Conservation (phyloP, 1,284 basidiomycete genomes). For the Malassezia cuniculi region DNA sequence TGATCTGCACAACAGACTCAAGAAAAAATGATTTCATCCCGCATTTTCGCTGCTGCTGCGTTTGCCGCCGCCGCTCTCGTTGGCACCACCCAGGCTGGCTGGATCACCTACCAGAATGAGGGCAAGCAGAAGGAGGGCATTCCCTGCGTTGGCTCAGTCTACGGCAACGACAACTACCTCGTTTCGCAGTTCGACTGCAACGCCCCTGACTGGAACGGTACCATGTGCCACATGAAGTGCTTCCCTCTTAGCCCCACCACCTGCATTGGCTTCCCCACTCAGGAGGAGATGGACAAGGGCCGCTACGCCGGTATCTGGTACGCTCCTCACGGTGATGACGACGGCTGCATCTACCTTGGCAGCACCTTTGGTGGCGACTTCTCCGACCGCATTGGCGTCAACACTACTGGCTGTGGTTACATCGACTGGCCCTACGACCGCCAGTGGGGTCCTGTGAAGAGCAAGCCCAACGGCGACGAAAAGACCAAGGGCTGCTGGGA, state of each 20-base stretch:
- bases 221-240: slow-evolving; percentile 11
- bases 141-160: slow-evolving; percentile 8
- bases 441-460: slow-evolving; percentile 7
- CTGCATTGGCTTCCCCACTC: slow-evolving; percentile 3
- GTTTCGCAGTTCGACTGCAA: slow-evolving; percentile 12
- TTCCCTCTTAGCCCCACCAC: slow-evolving; percentile 11
- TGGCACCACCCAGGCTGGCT: slow-evolving; percentile 1
- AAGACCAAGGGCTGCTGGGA: slow-evolving; percentile 8
- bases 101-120: slow-evolving; percentile 13
- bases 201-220: slow-evolving; percentile 9
- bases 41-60: too few relatives aligned
- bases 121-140: slow-evolving; percentile 3
- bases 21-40: too few relatives aligned
- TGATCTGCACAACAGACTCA: too few relatives aligned
- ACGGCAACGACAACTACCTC: slow-evolving; percentile 12
- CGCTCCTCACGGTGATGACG: slow-evolving; percentile 1
- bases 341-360: slow-evolving; percentile 7
- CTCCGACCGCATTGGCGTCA: neutral
- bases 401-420: slow-evolving; percentile 9
- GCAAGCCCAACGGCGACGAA: neutral
- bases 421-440: slow-evolving; percentile 10
- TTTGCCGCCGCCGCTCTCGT: neutral
- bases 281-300: neutral
- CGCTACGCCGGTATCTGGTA: slow-evolving; percentile 8
- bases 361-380: neutral